A percentile compares a stretch with the other conserved stretches of the same genome.
These are phyloP conservation scores for Draba incana DNA, from an alignment of 345 rosid genomes.

Conservation along the genomic window DNA sequence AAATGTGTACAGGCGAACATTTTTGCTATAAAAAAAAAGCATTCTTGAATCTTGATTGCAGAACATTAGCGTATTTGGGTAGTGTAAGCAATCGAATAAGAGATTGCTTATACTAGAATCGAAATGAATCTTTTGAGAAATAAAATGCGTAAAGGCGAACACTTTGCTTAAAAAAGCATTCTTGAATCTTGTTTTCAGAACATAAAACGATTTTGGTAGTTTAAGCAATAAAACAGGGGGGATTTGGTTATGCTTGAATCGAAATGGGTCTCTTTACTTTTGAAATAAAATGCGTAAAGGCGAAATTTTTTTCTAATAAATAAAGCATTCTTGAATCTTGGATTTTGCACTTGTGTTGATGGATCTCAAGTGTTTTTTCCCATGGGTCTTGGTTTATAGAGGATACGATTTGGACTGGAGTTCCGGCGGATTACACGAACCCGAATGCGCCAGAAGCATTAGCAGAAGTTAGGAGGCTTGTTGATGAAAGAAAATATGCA, in stretches of 20 bases:
- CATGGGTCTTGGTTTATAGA: constrained; percentile 47
- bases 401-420: constrained; percentile 92
- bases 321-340: constrained; percentile 7
- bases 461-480: constrained; percentile 70
- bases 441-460: constrained; percentile 66
- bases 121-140: no score
- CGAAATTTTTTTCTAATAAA: background rate
- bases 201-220: no score
- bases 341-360: background rate
- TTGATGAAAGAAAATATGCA: constrained; percentile 57
- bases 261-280: background rate
- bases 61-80: no score
- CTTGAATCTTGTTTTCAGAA: no score
- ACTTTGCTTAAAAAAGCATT: no score
- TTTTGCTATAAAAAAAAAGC: no score
- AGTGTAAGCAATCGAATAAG: no score
- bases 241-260: background rate
- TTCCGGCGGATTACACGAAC: constrained; percentile 67
- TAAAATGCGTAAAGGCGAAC: no score
- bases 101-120: no score
- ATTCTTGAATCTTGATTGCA: no score
- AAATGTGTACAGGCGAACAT: no score
- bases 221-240: background rate
- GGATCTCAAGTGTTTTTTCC: constrained; percentile 23
- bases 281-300: background rate